Conservation (phyloP, 108 stramenopile species). For the Cyclotella sp. region DNA sequence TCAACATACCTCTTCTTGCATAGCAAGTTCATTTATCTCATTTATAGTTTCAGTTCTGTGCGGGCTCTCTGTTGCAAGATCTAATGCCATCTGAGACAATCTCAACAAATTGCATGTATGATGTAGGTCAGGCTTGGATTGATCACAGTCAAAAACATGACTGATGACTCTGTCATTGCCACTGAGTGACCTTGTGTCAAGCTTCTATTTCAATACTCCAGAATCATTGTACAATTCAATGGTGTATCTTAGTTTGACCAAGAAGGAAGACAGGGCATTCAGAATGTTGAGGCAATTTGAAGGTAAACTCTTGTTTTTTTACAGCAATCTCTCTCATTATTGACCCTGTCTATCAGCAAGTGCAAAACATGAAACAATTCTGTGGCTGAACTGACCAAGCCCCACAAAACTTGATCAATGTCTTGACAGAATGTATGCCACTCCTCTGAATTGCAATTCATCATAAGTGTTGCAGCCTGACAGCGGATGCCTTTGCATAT, state of each 20-base stretch:
- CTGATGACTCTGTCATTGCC: background rate
- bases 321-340: conserved; percentile 6
- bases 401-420: conserved; percentile 32
- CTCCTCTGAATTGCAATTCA: conserved; percentile 3
- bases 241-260: conserved; percentile 31
- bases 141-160: conserved; percentile 1
- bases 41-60: background rate
- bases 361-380: conserved; percentile 46
- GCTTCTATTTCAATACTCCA: conserved; percentile 31
- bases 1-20: conserved; percentile 46
- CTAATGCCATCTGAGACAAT: conserved; percentile 33
- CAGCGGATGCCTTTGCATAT: too few relatives aligned
- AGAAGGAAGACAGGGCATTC: conserved; percentile 28
- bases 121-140: conserved; percentile 18
- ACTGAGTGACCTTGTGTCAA: conserved; percentile 2
- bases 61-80: conserved; percentile 21
- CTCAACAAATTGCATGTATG: conserved; percentile 36
- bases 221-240: conserved; percentile 27
- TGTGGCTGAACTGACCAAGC: conserved; percentile 44
- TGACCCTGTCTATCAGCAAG: conserved; percentile 19
- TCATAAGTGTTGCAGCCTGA: background rate
- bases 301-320: background rate
- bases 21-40: conserved; percentile 36
- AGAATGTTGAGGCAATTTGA: background rate
- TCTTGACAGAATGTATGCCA: conserved; percentile 36